phyloP scores from a whole-genome alignment of 768 basidiomycete genomes.

The Kondoa subrosea region DNA sequence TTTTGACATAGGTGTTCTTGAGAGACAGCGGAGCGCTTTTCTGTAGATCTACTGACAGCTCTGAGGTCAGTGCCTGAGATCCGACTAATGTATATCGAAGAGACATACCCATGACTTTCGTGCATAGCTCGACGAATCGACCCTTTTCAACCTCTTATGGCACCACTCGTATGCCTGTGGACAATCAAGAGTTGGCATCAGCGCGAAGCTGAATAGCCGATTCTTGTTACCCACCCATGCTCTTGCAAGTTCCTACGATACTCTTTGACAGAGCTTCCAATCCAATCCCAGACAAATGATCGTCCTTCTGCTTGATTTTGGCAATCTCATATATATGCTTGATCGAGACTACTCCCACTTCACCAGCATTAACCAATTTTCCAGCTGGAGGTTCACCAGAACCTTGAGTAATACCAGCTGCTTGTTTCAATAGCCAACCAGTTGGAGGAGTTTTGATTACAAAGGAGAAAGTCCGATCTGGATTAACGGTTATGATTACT shows the following conservation, averaged over 20 bases:
- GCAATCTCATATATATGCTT: conserved; percentile 99
- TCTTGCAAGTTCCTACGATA: conserved; percentile 72
- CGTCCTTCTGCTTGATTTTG: conserved; percentile 84
- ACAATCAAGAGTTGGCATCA: not conserved
- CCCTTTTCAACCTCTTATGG: not conserved
- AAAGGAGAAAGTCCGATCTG: conserved; percentile 90
- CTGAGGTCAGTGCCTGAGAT: too few species aligned
- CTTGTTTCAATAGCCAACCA: conserved; percentile 75
- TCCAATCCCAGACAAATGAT: conserved; percentile 62
- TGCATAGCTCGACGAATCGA: too few species aligned
- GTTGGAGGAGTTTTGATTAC: conserved; percentile 74
- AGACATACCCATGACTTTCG: too few species aligned
- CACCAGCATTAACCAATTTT: conserved; percentile 22
- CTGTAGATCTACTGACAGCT: too few species aligned
- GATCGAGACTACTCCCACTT: conserved; percentile 60
- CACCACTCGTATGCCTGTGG: not conserved
- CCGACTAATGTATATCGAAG: too few species aligned
- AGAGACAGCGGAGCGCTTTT: too few species aligned
- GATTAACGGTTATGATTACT: conserved; percentile 79
- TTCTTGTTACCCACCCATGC: conserved; percentile 52
- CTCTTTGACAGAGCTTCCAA: conserved; percentile 76
- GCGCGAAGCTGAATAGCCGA: too few species aligned
- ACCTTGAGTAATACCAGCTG: conserved; percentile 77
- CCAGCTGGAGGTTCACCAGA: conserved; percentile 53
- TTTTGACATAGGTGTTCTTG: too few species aligned